A percentile compares a stretch with the other conserved stretches of the same genome.
phyloP scores from a whole-genome alignment of 371 early-diverging fungal species.

The Choanephora cucurbitarum region DNA sequence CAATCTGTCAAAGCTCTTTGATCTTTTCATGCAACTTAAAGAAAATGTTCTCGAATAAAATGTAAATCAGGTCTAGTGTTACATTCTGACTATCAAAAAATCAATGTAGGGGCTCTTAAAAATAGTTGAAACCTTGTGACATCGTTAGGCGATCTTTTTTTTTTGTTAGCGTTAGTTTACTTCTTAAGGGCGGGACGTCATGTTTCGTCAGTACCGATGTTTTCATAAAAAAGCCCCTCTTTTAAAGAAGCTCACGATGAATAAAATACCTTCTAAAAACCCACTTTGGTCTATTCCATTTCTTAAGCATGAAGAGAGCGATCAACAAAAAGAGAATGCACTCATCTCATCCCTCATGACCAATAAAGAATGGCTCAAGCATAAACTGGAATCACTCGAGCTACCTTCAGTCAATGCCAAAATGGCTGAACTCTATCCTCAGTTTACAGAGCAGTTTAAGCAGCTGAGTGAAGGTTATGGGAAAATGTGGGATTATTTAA shows the following conservation, averaged over 20 bases:
- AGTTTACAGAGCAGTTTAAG: slow-evolving; percentile 26
- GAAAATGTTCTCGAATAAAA: no score
- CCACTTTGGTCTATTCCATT: slow-evolving; percentile 11
- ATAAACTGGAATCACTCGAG: slow-evolving; percentile 18
- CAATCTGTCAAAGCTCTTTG: no score
- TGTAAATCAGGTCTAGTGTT: no score
- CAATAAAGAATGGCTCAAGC: slow-evolving; percentile 16
- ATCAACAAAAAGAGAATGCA: slow-evolving; percentile 12
- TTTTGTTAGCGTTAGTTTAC: no score
- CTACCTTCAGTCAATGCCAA: slow-evolving; percentile 24
- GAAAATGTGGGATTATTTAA: slow-evolving; percentile 36
- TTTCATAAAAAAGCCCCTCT: no score
- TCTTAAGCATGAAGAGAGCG: neutral
- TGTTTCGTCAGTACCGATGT: no score
- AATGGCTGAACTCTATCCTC: slow-evolving; percentile 27
- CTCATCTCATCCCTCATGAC: slow-evolving; percentile 23
- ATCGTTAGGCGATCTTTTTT: no score
- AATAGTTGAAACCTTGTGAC: no score
- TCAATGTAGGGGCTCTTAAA: no score
- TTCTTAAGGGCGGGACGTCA: no score
- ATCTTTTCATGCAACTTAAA: no score
- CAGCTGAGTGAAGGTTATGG: slow-evolving; percentile 32
- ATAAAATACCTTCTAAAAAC: neutral
- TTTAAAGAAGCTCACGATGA: neutral
- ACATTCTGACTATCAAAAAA: no score